Evolutionary conservation across 164 flowering plant species (phyloP).

Genomic region (Litsea cubeba): DNA sequence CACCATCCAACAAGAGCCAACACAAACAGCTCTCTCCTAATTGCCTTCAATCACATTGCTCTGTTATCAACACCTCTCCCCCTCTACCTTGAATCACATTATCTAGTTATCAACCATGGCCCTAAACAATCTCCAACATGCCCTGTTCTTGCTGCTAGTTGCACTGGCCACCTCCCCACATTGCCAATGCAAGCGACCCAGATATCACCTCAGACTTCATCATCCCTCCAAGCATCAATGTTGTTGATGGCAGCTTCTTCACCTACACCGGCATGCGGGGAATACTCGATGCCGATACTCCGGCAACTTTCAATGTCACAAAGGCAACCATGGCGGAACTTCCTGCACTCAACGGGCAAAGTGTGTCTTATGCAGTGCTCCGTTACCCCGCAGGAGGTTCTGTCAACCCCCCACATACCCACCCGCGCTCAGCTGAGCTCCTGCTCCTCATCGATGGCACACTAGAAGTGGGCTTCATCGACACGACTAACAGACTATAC

Average conservation of each 20-base stretch:
- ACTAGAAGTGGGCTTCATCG: neutral
- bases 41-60: no score
- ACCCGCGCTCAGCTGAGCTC: neutral
- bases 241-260: neutral
- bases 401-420: slow-evolving; percentile 6
- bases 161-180: neutral
- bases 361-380: slow-evolving; percentile 1
- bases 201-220: neutral
- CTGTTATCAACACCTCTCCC: no score
- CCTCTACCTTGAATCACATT: neutral
- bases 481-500: neutral
- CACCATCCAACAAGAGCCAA: neutral
- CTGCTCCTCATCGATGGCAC: neutral
- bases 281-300: neutral
- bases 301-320: neutral
- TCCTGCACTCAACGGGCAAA: neutral
- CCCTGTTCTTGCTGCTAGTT: neutral
- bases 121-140: neutral
- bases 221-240: neutral
- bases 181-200: neutral
- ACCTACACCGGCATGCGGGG: slow-evolving; percentile 1
- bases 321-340: neutral
- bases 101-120: neutral
- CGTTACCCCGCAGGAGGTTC: neutral
- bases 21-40: neutral